These are phyloP conservation scores for Pleurostoma richardsiae DNA, from an alignment of 2,329 filamentous ascomycete genomes.

Conservation along the genomic window DNA sequence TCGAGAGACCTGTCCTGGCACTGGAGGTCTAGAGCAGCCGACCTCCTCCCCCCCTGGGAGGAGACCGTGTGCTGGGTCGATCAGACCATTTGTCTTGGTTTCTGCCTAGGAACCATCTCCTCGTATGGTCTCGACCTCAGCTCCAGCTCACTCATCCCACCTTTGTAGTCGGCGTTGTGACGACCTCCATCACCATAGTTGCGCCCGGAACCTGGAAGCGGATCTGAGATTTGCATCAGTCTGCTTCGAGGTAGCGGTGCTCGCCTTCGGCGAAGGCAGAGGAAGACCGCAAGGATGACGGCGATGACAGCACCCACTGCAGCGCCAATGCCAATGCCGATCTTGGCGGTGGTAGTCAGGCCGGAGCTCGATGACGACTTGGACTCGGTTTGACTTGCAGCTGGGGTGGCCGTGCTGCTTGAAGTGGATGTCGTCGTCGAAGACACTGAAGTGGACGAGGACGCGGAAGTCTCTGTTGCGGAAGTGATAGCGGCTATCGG, in stretches of 20 bases:
- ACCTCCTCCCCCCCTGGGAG: background rate
- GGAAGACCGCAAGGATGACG: constrained; percentile 29
- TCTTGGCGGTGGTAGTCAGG: constrained; percentile 37
- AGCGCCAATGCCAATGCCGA: constrained; percentile 44
- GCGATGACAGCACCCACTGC: constrained; percentile 35
- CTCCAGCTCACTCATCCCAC: constrained; percentile 34
- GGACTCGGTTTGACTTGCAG: background rate
- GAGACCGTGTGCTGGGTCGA: background rate
- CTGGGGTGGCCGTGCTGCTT: background rate
- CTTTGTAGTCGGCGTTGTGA: constrained; percentile 24
- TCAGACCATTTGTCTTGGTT: constrained; percentile 35
- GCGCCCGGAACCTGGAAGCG: constrained; percentile 40
- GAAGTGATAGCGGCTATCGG: constrained; percentile 4
- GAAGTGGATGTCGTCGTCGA: constrained; percentile 1
- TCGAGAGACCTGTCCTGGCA: background rate
- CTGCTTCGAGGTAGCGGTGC: constrained; percentile 12
- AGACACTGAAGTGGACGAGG: constrained; percentile 1
- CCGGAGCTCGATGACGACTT: constrained; percentile 9
- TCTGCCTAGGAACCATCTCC: constrained; percentile 49
- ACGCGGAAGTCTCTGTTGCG: constrained; percentile 1
- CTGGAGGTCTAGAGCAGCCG: background rate
- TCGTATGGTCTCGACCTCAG: constrained; percentile 50
- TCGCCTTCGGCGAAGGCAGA: constrained; percentile 29
- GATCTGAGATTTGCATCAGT: constrained; percentile 43
- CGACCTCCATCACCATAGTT: constrained; percentile 27